Evolutionary conservation across 148 eudicot species (phyloP).

Genomic region (Oxyria digyna): DNA sequence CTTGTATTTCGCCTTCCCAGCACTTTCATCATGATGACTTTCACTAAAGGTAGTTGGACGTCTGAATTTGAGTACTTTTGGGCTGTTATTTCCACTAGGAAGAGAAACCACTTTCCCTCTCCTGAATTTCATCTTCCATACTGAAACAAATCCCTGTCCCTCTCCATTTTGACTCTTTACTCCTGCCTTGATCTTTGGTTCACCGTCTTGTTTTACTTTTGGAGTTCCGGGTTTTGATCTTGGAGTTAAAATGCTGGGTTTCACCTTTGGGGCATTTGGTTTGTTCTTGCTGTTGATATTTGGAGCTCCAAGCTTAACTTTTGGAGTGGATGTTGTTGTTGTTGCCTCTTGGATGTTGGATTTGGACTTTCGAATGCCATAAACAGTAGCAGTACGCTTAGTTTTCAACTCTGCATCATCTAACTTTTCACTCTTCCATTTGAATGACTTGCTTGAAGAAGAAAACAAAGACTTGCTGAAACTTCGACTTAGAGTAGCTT

Average conservation of each 20-base stretch:
- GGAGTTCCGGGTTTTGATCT: constrained; percentile 12
- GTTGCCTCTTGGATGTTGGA: constrained; percentile 1
- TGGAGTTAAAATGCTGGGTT: constrained; percentile 2
- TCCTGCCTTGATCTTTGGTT: constrained; percentile 15
- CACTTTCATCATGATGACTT: constrained; percentile 19
- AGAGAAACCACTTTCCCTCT: constrained; percentile 40
- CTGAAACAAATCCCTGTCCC: constrained; percentile 16
- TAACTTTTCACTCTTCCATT: neutral
- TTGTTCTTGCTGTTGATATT: neutral
- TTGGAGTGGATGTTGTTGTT: neutral
- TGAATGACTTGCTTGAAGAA: neutral
- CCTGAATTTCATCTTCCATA: constrained; percentile 39
- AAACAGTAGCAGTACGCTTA: neutral
- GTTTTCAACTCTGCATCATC: neutral
- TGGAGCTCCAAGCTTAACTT: neutral
- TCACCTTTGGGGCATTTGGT: neutral
- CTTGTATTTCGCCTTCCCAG: constrained; percentile 22
- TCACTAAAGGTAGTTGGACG: constrained; percentile 23
- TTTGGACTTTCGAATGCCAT: neutral
- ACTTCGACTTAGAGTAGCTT: constrained; percentile 13
- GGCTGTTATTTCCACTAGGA: constrained; percentile 26
- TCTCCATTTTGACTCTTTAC: constrained; percentile 18
- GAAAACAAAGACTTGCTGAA: constrained; percentile 10
- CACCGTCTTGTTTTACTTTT: constrained; percentile 17
- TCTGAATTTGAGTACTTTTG: constrained; percentile 34